These are phyloP conservation scores for Xenosphaeropsis pyriputrescens DNA, from an alignment of 2,329 filamentous ascomycete species.

Conservation along the genomic window DNA sequence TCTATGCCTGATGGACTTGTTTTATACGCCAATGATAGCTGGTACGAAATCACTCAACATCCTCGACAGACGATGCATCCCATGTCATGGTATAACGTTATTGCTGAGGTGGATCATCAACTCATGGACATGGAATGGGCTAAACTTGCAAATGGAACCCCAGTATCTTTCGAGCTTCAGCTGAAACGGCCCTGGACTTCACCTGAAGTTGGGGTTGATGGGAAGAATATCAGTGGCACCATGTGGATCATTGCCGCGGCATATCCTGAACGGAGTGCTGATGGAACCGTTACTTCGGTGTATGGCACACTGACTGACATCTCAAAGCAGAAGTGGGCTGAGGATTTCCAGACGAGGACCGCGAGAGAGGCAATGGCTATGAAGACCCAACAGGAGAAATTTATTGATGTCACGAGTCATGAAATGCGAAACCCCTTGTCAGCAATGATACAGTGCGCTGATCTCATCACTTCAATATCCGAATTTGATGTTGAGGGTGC, in stretches of 20 bases:
- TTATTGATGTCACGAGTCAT: constrained; percentile 43
- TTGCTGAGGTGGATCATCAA: not conserved
- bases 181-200: constrained; percentile 28
- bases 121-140: constrained; percentile 26
- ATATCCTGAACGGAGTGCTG: constrained; percentile 7
- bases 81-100: constrained; percentile 24
- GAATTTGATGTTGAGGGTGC: constrained; percentile 19
- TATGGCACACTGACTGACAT: constrained; percentile 9
- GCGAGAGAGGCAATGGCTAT: constrained; percentile 36
- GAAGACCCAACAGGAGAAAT: constrained; percentile 61
- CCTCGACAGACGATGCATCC: constrained; percentile 19
- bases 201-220: constrained; percentile 29
- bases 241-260: constrained; percentile 11
- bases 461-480: constrained; percentile 43
- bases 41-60: constrained; percentile 34
- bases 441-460: constrained; percentile 60
- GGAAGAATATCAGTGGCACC: not conserved
- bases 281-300: constrained; percentile 7
- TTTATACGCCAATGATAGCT: constrained; percentile 58
- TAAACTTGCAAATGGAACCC: constrained; percentile 15
- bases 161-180: constrained; percentile 4
- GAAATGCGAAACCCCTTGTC: constrained; percentile 62
- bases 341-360: constrained; percentile 25
- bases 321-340: constrained; percentile 9
- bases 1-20: constrained; percentile 44